A percentile compares a stretch with the other conserved stretches of the same genome.
Conservation (phyloP, 257 asterid species). For the Solanum sejunctum region DNA sequence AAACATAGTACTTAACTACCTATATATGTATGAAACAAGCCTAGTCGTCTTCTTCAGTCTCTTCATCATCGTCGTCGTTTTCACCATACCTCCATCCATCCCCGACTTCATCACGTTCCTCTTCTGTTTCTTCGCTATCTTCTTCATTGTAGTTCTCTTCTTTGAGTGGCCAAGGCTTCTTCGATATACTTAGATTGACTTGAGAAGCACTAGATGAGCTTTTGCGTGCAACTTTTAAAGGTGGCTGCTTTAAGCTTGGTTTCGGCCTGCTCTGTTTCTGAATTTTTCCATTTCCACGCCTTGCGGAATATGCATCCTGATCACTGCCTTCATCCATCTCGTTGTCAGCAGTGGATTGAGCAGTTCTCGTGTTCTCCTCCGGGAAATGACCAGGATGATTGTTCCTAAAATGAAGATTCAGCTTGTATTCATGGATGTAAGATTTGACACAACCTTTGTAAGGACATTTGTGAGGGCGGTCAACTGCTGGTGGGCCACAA, state of each 20-base stretch:
- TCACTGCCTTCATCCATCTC: slow-evolving; percentile 85
- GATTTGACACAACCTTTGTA: slow-evolving; percentile 95
- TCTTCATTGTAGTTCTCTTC: slow-evolving; percentile 57
- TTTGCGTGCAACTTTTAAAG: slow-evolving; percentile 62
- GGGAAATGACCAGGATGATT: slow-evolving; percentile 94
- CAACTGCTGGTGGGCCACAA: slow-evolving; percentile 54
- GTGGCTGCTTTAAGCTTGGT: slow-evolving; percentile 70
- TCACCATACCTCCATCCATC: slow-evolving; percentile 71
- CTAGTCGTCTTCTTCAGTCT: slow-evolving; percentile 89
- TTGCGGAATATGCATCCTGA: slow-evolving; percentile 46
- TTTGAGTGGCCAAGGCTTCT: slow-evolving; percentile 49
- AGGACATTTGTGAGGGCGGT: slow-evolving; percentile 89
- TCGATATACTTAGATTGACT: slow-evolving; percentile 33
- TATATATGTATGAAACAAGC: neutral
- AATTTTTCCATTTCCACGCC: slow-evolving; percentile 37
- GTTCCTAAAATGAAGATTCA: slow-evolving; percentile 81
- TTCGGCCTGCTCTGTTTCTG: slow-evolving; percentile 65
- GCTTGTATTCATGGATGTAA: slow-evolving; percentile 97
- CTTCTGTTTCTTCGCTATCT: slow-evolving; percentile 98
- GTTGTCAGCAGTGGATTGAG: slow-evolving; percentile 27
- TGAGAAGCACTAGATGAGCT: slow-evolving; percentile 32
- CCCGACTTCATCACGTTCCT: slow-evolving; percentile 64
- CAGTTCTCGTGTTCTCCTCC: slow-evolving; percentile 53
- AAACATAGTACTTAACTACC: neutral
- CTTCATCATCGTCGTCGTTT: slow-evolving; percentile 82